These are phyloP conservation scores for Torulaspora franciscae DNA, from an alignment of 805 yeast species.

Conservation along the genomic window DNA sequence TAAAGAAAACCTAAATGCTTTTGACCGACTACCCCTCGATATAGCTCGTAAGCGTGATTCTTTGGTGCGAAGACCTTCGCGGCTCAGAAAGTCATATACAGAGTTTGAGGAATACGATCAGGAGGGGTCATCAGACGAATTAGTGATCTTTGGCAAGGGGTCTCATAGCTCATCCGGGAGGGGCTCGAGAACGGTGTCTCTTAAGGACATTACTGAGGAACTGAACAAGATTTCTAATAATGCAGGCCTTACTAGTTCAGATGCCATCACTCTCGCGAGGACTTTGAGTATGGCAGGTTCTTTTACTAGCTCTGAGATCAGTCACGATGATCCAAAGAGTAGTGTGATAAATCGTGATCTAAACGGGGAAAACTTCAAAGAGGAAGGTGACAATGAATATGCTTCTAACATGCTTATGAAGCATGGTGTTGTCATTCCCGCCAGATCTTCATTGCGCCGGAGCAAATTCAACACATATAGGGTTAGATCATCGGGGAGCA, in stretches of 20 bases:
- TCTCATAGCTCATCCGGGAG: background rate
- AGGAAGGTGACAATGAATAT: conserved; percentile 21
- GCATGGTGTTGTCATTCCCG: conserved; percentile 29
- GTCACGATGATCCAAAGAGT: background rate
- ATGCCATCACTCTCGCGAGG: conserved; percentile 78
- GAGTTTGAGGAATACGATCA: conserved; percentile 32
- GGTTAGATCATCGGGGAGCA: conserved; percentile 33
- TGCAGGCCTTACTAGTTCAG: conserved; percentile 74
- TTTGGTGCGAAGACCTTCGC: conserved; percentile 34
- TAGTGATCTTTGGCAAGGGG: background rate
- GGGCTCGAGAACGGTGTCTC: conserved; percentile 43
- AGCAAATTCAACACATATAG: conserved; percentile 50
- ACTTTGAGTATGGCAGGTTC: conserved; percentile 68
- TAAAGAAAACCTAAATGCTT: conserved; percentile 22
- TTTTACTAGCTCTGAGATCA: conserved; percentile 36
- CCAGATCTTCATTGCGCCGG: conserved; percentile 40
- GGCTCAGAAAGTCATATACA: conserved; percentile 32
- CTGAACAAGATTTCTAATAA: conserved; percentile 65
- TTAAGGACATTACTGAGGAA: conserved; percentile 69
- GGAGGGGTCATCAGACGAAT: conserved; percentile 5
- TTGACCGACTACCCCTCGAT: conserved; percentile 29
- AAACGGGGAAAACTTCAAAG: conserved; percentile 2
- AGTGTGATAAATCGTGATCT: conserved; percentile 1
- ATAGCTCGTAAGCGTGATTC: conserved; percentile 29
- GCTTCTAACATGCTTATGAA: conserved; percentile 32